Evolutionary conservation across 2,329 filamentous ascomycete genomes (phyloP).

Genomic region (Acrocalymma vagum): DNA sequence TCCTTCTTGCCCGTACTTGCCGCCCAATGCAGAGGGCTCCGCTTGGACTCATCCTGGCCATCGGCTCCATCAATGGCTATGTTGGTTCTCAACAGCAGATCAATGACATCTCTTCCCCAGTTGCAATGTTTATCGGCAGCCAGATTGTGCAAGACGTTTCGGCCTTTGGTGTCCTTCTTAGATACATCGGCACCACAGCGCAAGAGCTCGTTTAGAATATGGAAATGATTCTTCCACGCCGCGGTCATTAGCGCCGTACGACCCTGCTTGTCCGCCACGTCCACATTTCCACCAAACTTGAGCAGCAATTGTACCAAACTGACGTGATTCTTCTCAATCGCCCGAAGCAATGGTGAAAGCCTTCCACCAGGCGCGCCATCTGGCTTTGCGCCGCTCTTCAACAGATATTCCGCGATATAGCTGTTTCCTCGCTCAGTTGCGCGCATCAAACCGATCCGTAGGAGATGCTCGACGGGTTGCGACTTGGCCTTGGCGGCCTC

Average conservation of each 20-base stretch:
- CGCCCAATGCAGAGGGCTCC: conserved; percentile 67
- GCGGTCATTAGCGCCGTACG: conserved; percentile 49
- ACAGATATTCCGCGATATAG: conserved; percentile 39
- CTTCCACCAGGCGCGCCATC: conserved; percentile 42
- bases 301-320: conserved; percentile 41
- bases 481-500: conserved; percentile 40
- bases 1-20: conserved; percentile 64
- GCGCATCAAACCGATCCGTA: conserved; percentile 47
- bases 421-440: conserved; percentile 42
- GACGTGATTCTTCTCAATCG: conserved; percentile 41
- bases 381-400: conserved; percentile 42
- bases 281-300: conserved; percentile 39
- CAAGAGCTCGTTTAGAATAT: conserved; percentile 46
- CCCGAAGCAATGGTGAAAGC: conserved; percentile 39
- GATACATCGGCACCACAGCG: conserved; percentile 49
- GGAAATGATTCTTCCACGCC: conserved; percentile 43
- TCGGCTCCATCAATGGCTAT: conserved; percentile 51
- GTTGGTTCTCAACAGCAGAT: conserved; percentile 48
- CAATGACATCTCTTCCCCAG: conserved; percentile 57
- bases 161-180: conserved; percentile 40
- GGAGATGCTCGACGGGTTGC: conserved; percentile 42
- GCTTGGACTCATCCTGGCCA: conserved; percentile 55
- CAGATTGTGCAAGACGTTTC: conserved; percentile 47
- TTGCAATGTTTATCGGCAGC: conserved; percentile 54
- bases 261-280: conserved; percentile 46